Base-by-base conservation (phyloP, 331 rosid species). In the Erythrophleum ivorense region DNA sequence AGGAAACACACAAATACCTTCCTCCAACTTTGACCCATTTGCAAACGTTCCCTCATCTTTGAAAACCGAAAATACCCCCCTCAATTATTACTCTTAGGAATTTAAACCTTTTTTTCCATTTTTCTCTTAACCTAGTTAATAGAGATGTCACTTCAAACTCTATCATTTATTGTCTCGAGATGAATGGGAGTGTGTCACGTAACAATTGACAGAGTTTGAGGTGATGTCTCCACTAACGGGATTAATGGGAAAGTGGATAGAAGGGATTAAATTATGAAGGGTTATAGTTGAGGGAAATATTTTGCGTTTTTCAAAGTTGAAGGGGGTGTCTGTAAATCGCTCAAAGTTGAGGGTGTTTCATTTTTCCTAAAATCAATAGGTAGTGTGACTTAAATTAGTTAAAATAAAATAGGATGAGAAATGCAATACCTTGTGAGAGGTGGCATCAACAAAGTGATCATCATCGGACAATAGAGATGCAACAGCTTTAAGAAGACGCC, bases 341-440 rank as follows among this genome's bases (percentile, higher is more conserved):
- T 43, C 48, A 6, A 43, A 43, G 48, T 5, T 43, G 48, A 36
- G 48, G 48, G 5, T 43, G 9, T 43, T 43, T 5, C 48, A 43
- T 43, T 43, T 43, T 43, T 6, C 9, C 11, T 7, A 5, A 55
- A n/a, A 55, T 18, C 31, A 53, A 15, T 15, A 14, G 59, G 16
- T 53, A 14, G 19, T n/a, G 10, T 54, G 59, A 18, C 2, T 54
- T 15, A 54, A 36, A 36, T 36, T 2, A 19, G 4, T 4, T 43
- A 43, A 43, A 45, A 41, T 21, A 48, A 24, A 69, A 21, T 48
- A 48, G 58, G 75, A 40, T 7, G 24, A 41, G 6, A n/a, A 21
- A 60, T 15, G 48, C 29, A 64, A 45, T 81, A 91, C 95, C 91
- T 91, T 91, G 93, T 91, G 95, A 46, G 95, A 91, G 73, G 93